These are phyloP conservation scores for Endothia cerciana DNA, from an alignment of 2,329 filamentous ascomycete species.

Conservation along the genomic window DNA sequence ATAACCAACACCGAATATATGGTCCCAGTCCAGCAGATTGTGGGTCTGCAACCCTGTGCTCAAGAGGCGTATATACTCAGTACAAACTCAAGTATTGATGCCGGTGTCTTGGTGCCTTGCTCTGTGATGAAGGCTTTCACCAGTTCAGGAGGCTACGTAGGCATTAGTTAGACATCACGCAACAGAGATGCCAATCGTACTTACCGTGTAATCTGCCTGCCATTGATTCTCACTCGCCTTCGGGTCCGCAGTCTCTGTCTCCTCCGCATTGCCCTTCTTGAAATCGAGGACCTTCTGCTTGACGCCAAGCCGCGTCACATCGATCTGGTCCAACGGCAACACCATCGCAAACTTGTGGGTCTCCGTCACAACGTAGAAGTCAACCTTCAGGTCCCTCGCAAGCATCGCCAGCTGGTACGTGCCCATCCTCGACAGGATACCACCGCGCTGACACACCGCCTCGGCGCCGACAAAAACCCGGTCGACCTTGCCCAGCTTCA, in stretches of 20 bases:
- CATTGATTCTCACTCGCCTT: conserved; percentile 50
- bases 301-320: conserved; percentile 66
- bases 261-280: conserved; percentile 55
- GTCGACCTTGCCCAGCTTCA: conserved; percentile 69
- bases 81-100: conserved; percentile 71
- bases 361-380: conserved; percentile 90
- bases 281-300: conserved; percentile 80
- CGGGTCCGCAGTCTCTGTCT: conserved; percentile 32
- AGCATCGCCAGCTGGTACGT: conserved; percentile 84
- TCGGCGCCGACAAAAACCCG: conserved; percentile 72
- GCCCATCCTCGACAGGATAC: conserved; percentile 86
- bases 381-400: conserved; percentile 65
- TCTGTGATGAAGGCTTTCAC: conserved; percentile 78
- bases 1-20: not conserved
- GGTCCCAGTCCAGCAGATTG: too few species aligned
- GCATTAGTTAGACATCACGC: conserved; percentile 33
- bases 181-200: conserved; percentile 31
- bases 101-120: conserved; percentile 71
- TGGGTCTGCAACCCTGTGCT: not conserved
- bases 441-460: conserved; percentile 91
- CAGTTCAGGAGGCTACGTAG: conserved; percentile 62
- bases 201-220: conserved; percentile 72
- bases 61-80: conserved; percentile 59
- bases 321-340: conserved; percentile 80
- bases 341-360: conserved; percentile 95